These are phyloP conservation scores for Fusarium brachygibbosum DNA, from an alignment of 2,329 filamentous ascomycete species.

Conservation along the genomic window DNA sequence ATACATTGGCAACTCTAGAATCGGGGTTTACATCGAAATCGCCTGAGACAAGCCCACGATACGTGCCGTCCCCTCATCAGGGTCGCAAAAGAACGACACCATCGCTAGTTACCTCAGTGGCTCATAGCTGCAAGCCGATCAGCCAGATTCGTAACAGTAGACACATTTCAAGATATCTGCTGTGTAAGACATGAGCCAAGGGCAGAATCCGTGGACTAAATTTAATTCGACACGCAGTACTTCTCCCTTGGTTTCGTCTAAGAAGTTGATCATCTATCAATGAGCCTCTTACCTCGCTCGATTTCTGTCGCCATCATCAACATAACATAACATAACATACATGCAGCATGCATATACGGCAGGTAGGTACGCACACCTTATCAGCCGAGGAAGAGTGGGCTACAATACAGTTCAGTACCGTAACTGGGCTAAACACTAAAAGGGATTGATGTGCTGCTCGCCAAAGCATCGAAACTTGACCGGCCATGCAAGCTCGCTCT, in stretches of 20 bases:
- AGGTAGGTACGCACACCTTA: slow-evolving; percentile 28
- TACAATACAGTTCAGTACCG: background rate
- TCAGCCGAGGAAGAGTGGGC: slow-evolving; percentile 10
- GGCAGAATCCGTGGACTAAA: background rate
- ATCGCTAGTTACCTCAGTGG: slow-evolving; percentile 19
- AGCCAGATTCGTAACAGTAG: slow-evolving; percentile 24
- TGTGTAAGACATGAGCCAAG: slow-evolving; percentile 32
- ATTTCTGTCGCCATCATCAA: slow-evolving; percentile 21
- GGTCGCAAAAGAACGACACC: slow-evolving; percentile 20
- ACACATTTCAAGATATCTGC: slow-evolving; percentile 4
- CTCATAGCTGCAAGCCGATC: slow-evolving; percentile 27
- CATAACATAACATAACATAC: slow-evolving; percentile 2
- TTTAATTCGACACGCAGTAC: slow-evolving; percentile 6
- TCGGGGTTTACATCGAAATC: slow-evolving; percentile 7
- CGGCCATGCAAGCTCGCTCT: slow-evolving; percentile 13
- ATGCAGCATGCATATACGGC: slow-evolving; percentile 30
- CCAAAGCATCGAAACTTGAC: slow-evolving; percentile 27
- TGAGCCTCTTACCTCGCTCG: slow-evolving; percentile 7
- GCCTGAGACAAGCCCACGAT: slow-evolving; percentile 11
- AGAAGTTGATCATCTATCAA: slow-evolving; percentile 7
- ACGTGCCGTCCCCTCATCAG: slow-evolving; percentile 33
- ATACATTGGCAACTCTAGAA: slow-evolving; percentile 3
- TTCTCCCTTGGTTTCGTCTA: slow-evolving; percentile 29
- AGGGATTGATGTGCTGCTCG: slow-evolving; percentile 18
- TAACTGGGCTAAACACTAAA: slow-evolving; percentile 21